Evolutionary conservation across 169 alveolate genomes (phyloP).

Genomic region (Plasmodium vinckei): DNA sequence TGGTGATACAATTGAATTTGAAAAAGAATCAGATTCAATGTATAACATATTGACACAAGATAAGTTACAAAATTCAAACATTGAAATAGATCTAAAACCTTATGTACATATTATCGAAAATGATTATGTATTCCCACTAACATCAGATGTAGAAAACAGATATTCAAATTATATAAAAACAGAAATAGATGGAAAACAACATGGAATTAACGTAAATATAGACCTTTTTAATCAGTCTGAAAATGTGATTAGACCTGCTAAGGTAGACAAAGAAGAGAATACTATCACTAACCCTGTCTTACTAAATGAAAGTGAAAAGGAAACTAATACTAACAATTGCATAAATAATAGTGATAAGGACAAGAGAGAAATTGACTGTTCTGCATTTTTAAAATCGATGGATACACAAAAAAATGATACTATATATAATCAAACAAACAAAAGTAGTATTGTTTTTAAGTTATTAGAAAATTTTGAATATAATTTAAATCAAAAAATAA

Average conservation of each 20-base stretch:
- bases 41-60: neutral
- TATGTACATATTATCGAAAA: constrained; percentile 34
- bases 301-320: neutral
- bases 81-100: constrained; percentile 10
- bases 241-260: neutral
- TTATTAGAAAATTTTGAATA: constrained; percentile 18
- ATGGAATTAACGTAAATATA: constrained; percentile 18
- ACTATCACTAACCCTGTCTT: too few relatives aligned
- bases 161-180: neutral
- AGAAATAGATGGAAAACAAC: neutral
- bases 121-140: constrained; percentile 37
- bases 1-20: neutral
- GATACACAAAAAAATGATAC: too few relatives aligned
- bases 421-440: constrained; percentile 38
- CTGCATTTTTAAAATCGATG: too few relatives aligned
- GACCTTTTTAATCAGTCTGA: constrained; percentile 16
- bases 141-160: neutral
- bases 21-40: neutral
- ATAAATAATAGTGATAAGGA: too few relatives aligned
- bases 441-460: constrained; percentile 1
- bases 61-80: neutral
- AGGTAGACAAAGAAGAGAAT: too few relatives aligned
- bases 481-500: constrained; percentile 28
- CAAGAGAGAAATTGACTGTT: too few relatives aligned
- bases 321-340: neutral